Evolutionary conservation across 2,329 filamentous ascomycete genomes (phyloP).

Genomic region (Verticillium klebahnii): DNA sequence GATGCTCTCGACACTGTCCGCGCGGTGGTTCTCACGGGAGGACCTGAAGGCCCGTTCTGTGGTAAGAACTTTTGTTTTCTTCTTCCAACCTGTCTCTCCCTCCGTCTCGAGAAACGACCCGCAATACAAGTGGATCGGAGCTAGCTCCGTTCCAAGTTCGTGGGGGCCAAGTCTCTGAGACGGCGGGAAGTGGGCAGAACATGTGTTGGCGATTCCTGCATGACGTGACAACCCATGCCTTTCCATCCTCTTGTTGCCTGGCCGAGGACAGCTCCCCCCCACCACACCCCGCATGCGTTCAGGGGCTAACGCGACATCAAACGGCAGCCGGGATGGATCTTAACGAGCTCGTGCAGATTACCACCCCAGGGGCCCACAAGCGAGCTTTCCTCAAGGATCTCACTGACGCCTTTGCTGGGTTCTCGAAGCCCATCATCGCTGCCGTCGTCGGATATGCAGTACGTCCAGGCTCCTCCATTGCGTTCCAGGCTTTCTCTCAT

Average conservation of each 20-base stretch:
- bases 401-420: conserved; percentile 25
- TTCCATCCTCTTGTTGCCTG: too few species aligned
- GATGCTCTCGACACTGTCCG: conserved; percentile 19
- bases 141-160: not conserved
- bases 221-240: not conserved
- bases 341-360: conserved; percentile 15
- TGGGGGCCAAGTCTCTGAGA: not conserved
- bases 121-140: not conserved
- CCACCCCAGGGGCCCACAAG: conserved; percentile 17
- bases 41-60: conserved; percentile 25
- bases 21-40: conserved; percentile 32
- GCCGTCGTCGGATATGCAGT: conserved; percentile 47
- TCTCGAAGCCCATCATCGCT: conserved; percentile 42
- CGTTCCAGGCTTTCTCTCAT: too few species aligned
- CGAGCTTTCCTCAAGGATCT: conserved; percentile 32
- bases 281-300: not conserved
- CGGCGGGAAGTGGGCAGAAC: not conserved
- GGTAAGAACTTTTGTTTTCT: conserved; percentile 18
- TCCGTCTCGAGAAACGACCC: not conserved
- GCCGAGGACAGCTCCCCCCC: not conserved
- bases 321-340: conserved; percentile 14
- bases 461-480: conserved; percentile 17
- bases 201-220: not conserved
- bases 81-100: not conserved
- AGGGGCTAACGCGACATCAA: not conserved